Evolutionary conservation across 768 basidiomycete species (phyloP).

Genomic region (Obba rivulosa): DNA sequence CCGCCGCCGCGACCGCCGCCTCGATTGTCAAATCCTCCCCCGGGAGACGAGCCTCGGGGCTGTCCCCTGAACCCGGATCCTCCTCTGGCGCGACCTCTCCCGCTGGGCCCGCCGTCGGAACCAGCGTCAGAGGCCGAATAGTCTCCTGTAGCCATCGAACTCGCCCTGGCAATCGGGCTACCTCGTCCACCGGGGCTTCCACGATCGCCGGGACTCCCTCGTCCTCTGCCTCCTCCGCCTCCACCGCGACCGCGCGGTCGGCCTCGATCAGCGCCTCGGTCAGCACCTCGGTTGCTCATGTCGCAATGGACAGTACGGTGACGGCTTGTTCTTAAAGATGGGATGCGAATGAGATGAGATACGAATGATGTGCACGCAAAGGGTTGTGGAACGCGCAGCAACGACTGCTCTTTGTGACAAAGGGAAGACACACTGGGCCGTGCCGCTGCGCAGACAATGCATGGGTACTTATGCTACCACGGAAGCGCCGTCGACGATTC

Average conservation of each 20-base stretch:
- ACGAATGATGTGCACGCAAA: too few species aligned
- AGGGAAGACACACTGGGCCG: too few species aligned
- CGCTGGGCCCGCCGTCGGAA: not conserved
- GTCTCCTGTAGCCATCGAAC: not conserved
- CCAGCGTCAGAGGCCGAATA: not conserved
- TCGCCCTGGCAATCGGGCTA: not conserved
- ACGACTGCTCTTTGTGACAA: too few species aligned
- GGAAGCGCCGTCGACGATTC: too few species aligned
- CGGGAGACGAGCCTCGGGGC: too few species aligned
- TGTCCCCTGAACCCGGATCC: not conserved
- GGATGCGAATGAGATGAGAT: too few species aligned
- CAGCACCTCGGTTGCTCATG: too few species aligned
- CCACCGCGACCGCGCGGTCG: conserved; percentile 4
- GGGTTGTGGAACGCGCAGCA: too few species aligned
- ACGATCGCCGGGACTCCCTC: conserved; percentile 1
- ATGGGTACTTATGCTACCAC: too few species aligned
- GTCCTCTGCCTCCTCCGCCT: not conserved
- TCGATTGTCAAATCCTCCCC: not conserved
- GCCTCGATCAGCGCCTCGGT: not conserved
- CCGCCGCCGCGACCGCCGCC: not conserved
- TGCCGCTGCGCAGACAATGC: too few species aligned
- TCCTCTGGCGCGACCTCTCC: not conserved
- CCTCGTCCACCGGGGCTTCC: conserved; percentile 4
- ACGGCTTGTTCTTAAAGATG: too few species aligned
- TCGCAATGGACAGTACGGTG: not conserved